Evolutionary conservation across 2,329 filamentous ascomycete species (phyloP), one percentile per base, ranked within the genome.

Genomic region (Penicillium fuscoglaucum): DNA sequence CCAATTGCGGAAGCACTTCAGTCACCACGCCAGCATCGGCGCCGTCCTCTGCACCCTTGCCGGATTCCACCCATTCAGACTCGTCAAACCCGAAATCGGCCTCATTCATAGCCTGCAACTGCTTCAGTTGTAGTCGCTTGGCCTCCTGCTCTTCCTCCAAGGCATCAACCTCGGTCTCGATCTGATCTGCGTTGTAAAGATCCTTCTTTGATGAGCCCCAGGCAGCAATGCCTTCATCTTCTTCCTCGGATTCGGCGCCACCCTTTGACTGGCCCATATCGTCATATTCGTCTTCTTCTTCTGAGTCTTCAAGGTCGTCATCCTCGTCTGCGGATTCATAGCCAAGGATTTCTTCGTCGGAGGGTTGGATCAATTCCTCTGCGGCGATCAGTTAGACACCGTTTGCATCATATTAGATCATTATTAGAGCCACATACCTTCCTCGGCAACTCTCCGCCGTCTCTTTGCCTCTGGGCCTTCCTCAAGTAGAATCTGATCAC

Each of bases 51-150:
- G 68, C 65, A 19, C 64, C 76, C 61, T 78, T 75, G 47, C 81
- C 82, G 17, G 82, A 78, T 28, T 83, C 85, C 39, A 88, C 73
- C 95, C 93, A 98, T 66, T 96, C 92, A 43, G 86, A 84, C 70
- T 96, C 90, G 68, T 98, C 92, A 64, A 98, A 96, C 9, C 91
- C 88, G 70, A 97, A 99, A 72, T 99, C 95, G 40, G 90, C 89
- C 66, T 96, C 93, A 6, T 87, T 85, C 90, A 99, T 95, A 65
- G 89, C 88, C 66, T 91, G 84, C 26, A 98, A 76, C 72, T 95
- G 93, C 82, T 96, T 97, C 76, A 92, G 87, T 74, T 98, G 93
- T 60, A 99, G 77, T 61, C 91, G 83, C 73, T 89, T 87, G 3
- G 93, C 95, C 74, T 99, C 96, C 12, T 84, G 86, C 75, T 99